Evolutionary conservation across 345 rosid species (phyloP).

Genomic region (Brassica carinata): DNA sequence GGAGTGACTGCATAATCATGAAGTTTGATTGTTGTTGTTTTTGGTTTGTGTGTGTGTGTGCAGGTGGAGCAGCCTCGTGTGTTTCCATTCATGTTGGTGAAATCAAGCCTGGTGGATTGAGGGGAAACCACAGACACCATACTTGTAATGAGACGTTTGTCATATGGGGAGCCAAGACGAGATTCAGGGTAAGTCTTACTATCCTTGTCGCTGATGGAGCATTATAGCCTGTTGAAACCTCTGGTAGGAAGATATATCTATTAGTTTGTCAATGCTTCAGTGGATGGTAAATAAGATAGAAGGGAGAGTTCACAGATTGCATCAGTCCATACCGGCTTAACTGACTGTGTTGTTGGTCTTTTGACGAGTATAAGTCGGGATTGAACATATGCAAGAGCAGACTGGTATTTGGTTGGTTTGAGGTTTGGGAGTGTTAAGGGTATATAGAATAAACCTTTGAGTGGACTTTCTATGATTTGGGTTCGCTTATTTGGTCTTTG

Average conservation of each 20-base stretch:
- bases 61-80: constrained; percentile 76
- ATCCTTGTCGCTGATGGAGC: too few species aligned
- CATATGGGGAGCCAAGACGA: constrained; percentile 87
- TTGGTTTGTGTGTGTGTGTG: constrained; percentile 19
- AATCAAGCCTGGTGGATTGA: constrained; percentile 66
- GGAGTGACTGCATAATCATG: too few species aligned
- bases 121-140: constrained; percentile 91
- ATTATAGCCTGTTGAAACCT: background rate
- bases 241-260: background rate
- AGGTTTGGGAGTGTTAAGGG: background rate
- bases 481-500: background rate
- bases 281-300: background rate
- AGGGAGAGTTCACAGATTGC: background rate
- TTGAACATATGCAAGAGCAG: background rate
- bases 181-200: constrained; percentile 68
- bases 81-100: constrained; percentile 71
- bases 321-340: background rate
- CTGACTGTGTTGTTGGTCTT: background rate
- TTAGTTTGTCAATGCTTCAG: background rate
- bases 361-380: background rate
- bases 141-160: constrained; percentile 77
- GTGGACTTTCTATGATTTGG: background rate
- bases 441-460: background rate
- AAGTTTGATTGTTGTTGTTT: too few species aligned
- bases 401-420: too few species aligned